Percentiles rank a stretch among this genome's conserved stretches.
Conservation (phyloP, 2,329 filamentous ascomycete genomes). For the Fusarium tricinctum region DNA sequence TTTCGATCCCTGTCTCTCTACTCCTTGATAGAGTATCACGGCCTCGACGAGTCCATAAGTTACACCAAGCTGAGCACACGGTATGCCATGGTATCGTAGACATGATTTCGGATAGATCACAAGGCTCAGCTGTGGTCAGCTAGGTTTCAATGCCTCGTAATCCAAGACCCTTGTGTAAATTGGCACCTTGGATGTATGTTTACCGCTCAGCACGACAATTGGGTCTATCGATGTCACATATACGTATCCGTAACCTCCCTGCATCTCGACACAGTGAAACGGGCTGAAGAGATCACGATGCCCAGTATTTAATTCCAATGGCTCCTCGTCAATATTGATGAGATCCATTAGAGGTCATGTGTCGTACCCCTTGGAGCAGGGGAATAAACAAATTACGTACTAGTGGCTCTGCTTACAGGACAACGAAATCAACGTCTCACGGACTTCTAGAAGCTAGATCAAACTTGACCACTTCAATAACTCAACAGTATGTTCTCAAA, state of each 20-base stretch:
- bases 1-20: slow-evolving; percentile 19
- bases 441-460: slow-evolving; percentile 19
- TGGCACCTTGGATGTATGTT: slow-evolving; percentile 19
- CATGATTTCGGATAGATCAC: slow-evolving; percentile 30
- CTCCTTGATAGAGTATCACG: slow-evolving; percentile 12
- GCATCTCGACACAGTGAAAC: slow-evolving; percentile 19
- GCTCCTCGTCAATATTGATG: slow-evolving; percentile 33
- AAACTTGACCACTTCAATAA: slow-evolving; percentile 24
- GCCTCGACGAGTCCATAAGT: slow-evolving; percentile 28
- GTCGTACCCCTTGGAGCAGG: slow-evolving; percentile 40
- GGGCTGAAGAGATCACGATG: slow-evolving; percentile 47
- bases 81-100: slow-evolving; percentile 17
- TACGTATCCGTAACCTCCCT: slow-evolving; percentile 33
- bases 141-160: slow-evolving; percentile 29
- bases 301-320: slow-evolving; percentile 49
- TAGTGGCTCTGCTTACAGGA: slow-evolving; percentile 39
- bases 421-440: slow-evolving; percentile 20
- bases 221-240: slow-evolving; percentile 15
- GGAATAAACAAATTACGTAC: slow-evolving; percentile 46
- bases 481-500: slow-evolving; percentile 12
- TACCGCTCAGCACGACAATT: slow-evolving; percentile 33
- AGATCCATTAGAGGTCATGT: slow-evolving; percentile 48
- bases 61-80: slow-evolving; percentile 21
- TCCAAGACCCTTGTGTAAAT: slow-evolving; percentile 27
- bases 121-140: slow-evolving; percentile 21